These are phyloP conservation scores for Serendipita vermifera DNA, from an alignment of 768 basidiomycete genomes.

Conservation along the genomic window DNA sequence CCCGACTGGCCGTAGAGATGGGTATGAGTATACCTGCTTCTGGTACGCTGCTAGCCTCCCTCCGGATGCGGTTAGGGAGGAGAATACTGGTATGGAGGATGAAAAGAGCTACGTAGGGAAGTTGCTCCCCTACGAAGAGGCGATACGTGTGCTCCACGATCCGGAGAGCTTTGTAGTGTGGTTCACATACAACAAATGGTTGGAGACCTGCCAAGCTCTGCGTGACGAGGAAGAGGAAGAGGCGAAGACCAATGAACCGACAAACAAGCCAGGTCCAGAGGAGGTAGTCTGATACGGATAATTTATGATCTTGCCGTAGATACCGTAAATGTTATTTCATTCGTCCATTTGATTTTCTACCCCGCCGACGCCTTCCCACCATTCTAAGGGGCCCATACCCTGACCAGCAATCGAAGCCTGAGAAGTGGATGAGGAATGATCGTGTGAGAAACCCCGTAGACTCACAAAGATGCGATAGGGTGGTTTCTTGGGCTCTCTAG, in stretches of 20 bases:
- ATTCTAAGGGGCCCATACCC: constrained; percentile 41
- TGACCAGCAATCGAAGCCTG: constrained; percentile 77
- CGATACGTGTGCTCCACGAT: constrained; percentile 15
- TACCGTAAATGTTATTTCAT: too few relatives aligned
- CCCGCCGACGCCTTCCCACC: constrained; percentile 13
- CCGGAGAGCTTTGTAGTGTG: background rate
- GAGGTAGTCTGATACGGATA: background rate
- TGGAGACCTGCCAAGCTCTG: too few relatives aligned
- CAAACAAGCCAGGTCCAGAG: background rate
- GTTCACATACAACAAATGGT: background rate
- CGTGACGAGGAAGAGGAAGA: too few relatives aligned
- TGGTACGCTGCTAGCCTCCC: constrained; percentile 46
- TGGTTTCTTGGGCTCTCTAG: constrained; percentile 34
- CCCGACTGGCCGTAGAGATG: constrained; percentile 14
- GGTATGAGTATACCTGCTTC: constrained; percentile 41
- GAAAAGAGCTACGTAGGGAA: constrained; percentile 37
- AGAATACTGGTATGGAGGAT: constrained; percentile 44
- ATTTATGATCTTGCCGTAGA: too few relatives aligned
- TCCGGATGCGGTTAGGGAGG: constrained; percentile 38
- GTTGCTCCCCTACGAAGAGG: constrained; percentile 35
- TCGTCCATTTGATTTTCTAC: background rate
- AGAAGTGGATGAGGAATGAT: background rate
- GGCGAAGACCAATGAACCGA: background rate
- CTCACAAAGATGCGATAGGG: constrained; percentile 63
- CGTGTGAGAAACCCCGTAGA: constrained; percentile 2